Conservation (phyloP, 164 flowering plant species). For the Piper longum region DNA sequence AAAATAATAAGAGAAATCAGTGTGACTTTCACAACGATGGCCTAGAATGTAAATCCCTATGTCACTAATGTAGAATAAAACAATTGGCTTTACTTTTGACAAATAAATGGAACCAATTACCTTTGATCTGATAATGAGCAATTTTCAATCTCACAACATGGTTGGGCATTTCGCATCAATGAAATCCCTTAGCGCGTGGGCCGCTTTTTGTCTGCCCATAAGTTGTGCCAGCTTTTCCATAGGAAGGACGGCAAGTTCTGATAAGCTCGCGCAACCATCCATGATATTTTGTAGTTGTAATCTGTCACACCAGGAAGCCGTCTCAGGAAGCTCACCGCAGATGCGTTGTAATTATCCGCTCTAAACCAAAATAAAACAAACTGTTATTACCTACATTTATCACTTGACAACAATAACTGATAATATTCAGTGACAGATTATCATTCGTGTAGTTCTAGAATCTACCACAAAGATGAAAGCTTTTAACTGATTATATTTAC, state of each 20-base stretch:
- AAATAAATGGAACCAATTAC: too few relatives aligned
- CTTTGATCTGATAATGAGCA: too few relatives aligned
- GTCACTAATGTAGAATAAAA: not conserved
- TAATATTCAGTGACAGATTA: not conserved
- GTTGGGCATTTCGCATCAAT: slow-evolving; percentile 96
- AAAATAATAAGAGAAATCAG: too few relatives aligned
- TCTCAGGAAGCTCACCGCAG: slow-evolving; percentile 83
- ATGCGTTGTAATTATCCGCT: slow-evolving; percentile 90
- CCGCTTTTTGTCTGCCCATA: slow-evolving; percentile 90
- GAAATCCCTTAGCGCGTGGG: slow-evolving; percentile 72
- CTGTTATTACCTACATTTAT: not conserved
- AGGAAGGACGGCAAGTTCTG: slow-evolving; percentile 82
- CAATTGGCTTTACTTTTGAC: not conserved
- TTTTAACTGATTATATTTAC: too few relatives aligned
- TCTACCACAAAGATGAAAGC: too few relatives aligned
- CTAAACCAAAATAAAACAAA: slow-evolving; percentile 17
- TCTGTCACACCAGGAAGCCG: slow-evolving; percentile 94
- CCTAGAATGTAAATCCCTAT: not conserved
- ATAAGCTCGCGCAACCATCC: slow-evolving; percentile 77
- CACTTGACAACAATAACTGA: not conserved
- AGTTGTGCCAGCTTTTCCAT: slow-evolving; percentile 63
- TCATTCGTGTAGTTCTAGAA: too few relatives aligned
- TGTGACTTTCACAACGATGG: not conserved
- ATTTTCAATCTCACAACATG: slow-evolving; percentile 1
- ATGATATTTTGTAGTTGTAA: slow-evolving; percentile 76